phyloP scores from a whole-genome alignment of 2,329 filamentous ascomycete genomes.

The Cercospora nicotianae region DNA sequence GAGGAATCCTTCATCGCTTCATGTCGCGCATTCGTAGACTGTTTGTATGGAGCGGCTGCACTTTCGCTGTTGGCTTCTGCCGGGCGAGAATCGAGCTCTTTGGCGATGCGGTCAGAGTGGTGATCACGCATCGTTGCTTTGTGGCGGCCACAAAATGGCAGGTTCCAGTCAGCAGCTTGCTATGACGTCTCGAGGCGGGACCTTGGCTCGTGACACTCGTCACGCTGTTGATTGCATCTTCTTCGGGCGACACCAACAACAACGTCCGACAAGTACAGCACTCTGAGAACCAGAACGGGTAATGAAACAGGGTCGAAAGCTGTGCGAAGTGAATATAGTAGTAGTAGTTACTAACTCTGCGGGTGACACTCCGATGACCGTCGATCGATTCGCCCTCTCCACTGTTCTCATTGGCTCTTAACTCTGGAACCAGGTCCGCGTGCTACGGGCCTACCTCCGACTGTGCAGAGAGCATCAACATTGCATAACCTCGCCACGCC shows the following conservation, averaged over 20 bases:
- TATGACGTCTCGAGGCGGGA: neutral
- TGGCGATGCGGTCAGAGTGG: neutral
- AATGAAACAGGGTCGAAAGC: neutral
- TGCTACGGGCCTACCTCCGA: neutral
- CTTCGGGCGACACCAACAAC: neutral
- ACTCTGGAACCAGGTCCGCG: neutral
- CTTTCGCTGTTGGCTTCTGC: neutral
- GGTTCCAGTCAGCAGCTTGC: neutral
- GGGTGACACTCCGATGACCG: neutral
- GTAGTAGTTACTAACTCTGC: neutral
- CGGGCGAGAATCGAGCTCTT: neutral
- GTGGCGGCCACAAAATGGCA: neutral
- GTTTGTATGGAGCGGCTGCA: neutral
- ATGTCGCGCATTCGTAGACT: neutral
- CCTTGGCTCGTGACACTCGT: neutral
- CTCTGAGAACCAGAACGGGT: neutral
- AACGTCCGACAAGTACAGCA: neutral
- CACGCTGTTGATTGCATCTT: neutral
- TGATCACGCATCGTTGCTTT: neutral
- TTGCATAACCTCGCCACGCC: neutral
- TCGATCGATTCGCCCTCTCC: neutral
- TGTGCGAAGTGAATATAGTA: neutral
- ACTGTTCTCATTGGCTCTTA: neutral
- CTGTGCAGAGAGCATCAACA: neutral
- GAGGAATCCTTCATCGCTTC: slow-evolving; percentile 19